Base-by-base conservation (phyloP, 768 basidiomycete genomes). In the Calocybe indica region DNA sequence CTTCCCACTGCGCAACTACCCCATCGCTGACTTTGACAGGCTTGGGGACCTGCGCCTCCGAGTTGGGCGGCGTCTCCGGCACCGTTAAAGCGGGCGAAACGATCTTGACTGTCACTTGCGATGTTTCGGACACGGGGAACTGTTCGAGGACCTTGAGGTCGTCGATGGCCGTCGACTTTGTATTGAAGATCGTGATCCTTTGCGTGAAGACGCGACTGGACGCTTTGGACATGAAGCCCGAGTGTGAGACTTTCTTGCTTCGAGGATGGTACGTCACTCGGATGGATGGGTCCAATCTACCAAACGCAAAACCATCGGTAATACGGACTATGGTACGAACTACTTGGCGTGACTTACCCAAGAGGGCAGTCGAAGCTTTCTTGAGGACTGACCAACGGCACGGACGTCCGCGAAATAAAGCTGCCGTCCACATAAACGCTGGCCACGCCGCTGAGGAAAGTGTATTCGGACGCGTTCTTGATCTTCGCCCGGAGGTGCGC, bases 381-480 rank as follows among this genome's bases (percentile, higher is more conserved):
- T 35, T 69, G 60, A 6, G 72, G 70, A 38, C 68, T 71, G 7
- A 75, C 69, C 9, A 63, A 51, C 1, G 68, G 66, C 5, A 82
- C 61, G 5, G 62, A 46, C 0, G 75, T 73, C 49, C 67, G 71
- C 7, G 80, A 67, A 10, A 82, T 76, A 56, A 78, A 81, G 47
- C 72, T 73, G 31, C 76, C 76, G 56, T 82, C 76, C 31, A 82
- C 66, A 55, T 79, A 82, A 0, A 81, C 68, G 50, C 70, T 76
- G 0, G 74, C 73, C 0, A 57, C 52, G 0, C 81, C 80, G 0
- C 62, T 53, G 7, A 83, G 65, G 1, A 83, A 58, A 2, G 74
- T 72, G 50, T 78, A 79, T 28, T 76, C 73, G 5, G 76, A 78
- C 9, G 70, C 70, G 51, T 82, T 82, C 58, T 71, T 72, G 47